A percentile compares a stretch with the other conserved stretches of the same genome.
Conservation (phyloP, 495 filamentous ascomycete species). For the Penicillium canescens region DNA sequence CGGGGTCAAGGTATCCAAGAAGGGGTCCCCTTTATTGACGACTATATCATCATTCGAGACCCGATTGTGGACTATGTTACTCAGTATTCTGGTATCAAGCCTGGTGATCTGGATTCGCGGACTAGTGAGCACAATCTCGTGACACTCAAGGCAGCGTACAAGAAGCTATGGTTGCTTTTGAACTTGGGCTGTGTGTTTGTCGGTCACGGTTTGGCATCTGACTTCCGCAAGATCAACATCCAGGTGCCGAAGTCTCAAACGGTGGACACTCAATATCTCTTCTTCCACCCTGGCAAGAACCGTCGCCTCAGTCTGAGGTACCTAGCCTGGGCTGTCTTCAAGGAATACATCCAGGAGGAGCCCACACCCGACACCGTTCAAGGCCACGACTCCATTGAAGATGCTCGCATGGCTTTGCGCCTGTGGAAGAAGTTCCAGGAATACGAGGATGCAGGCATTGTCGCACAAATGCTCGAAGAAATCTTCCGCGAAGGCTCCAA, state of each 20-base stretch:
- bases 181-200: slow-evolving; percentile 94
- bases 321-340: slow-evolving; percentile 82
- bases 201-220: slow-evolving; percentile 86
- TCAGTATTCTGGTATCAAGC: slow-evolving; percentile 83
- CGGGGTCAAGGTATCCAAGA: slow-evolving; percentile 73
- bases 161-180: slow-evolving; percentile 94
- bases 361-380: slow-evolving; percentile 47
- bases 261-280: slow-evolving; percentile 88
- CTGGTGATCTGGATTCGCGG: slow-evolving; percentile 75
- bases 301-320: slow-evolving; percentile 86
- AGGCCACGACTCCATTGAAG: slow-evolving; percentile 88
- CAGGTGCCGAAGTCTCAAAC: slow-evolving; percentile 89
- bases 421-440: slow-evolving; percentile 90
- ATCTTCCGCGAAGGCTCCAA: slow-evolving; percentile 75
- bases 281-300: slow-evolving; percentile 63
- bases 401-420: slow-evolving; percentile 84
- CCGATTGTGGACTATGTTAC: slow-evolving; percentile 96
- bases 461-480: slow-evolving; percentile 71
- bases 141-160: slow-evolving; percentile 87
- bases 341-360: slow-evolving; percentile 86
- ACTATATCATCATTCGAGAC: slow-evolving; percentile 90
- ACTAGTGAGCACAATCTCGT: slow-evolving; percentile 78
- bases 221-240: slow-evolving; percentile 98
- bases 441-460: slow-evolving; percentile 79
- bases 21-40: slow-evolving; percentile 89